Conservation (phyloP, 441 rosid genomes). For the Adansonia grandidieri region DNA sequence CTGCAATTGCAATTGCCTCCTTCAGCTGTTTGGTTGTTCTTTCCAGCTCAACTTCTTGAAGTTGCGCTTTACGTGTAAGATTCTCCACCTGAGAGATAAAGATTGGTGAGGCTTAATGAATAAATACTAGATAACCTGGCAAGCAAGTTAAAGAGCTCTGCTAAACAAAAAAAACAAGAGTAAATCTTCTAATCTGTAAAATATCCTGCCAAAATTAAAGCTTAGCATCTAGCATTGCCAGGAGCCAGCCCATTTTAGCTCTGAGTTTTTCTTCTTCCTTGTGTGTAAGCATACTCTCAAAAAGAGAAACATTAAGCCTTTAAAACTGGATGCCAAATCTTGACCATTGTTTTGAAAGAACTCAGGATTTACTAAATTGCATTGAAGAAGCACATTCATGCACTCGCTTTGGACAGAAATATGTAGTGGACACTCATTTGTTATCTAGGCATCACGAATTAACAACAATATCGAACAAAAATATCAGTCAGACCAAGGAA, state of each 20-base stretch:
- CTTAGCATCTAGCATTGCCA: constrained; percentile 3
- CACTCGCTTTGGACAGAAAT: constrained; percentile 15
- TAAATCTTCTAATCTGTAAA: constrained; percentile 8
- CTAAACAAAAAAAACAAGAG: constrained; percentile 16
- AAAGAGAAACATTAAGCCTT: background rate
- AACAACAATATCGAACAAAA: background rate
- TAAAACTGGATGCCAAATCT: background rate
- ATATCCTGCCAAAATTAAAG: constrained; percentile 2
- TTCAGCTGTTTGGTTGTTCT: constrained; percentile 84
- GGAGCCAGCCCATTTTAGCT: background rate
- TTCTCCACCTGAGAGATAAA: constrained; percentile 65
- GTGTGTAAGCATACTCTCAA: background rate
- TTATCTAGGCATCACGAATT: background rate
- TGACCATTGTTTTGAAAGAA: constrained; percentile 9
- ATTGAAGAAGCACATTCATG: background rate
- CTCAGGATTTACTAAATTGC: background rate
- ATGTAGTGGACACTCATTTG: background rate
- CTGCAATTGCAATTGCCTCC: constrained; percentile 88
- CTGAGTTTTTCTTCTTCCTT: background rate
- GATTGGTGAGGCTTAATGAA: constrained; percentile 30
- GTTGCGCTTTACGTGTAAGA: constrained; percentile 78
- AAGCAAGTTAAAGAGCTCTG: constrained; percentile 20
- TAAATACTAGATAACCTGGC: background rate
- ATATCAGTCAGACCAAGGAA: background rate
- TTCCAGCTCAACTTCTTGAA: constrained; percentile 88